Evolutionary conservation across 2,329 filamentous ascomycete genomes (phyloP), one percentile per base, ranked within the genome.

Genomic region (Allantophomopsis lycopodina): DNA sequence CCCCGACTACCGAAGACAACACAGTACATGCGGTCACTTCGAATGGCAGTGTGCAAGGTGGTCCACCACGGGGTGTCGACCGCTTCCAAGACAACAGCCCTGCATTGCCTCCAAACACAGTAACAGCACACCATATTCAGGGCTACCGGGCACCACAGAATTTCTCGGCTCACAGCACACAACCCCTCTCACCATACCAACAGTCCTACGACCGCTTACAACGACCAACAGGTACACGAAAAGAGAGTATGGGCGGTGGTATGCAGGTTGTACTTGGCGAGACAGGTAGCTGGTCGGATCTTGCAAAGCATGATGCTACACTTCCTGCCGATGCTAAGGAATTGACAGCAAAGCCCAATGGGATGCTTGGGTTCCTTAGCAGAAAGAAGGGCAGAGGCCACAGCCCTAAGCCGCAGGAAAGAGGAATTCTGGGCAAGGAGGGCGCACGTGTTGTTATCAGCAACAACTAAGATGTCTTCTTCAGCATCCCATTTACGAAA

Each of bases 361-460:
- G 88, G 39, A 89, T 95, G 71, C 80, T 96, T 48, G 84, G 86
- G 1, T 93, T 98, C 58, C 67, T 96, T 44, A 84, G 75, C 47
- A 72, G 88, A 53, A 94, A 94, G 64, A 94, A 85, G 65, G 86
- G 88, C 20, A 71, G 88, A 46, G 86, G 87, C 40, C 79, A 87
- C 59, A 95, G 87, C 56, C 91, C 91, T 2, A 95, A 94, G 63
- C 88, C 88, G 18, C 89, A 86, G 58, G 88, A 96, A 62, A 75
- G 86, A 40, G 91, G 91, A 42, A 88, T 98, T 7, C 57, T 98
- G 42, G 91, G 91, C 42, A 96, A 96, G 56, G 88, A 96, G 58
- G 91, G 91, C 13, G 88, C 91, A 10, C 72, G 91, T 56, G 79
- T 86, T 47, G 73, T 89, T 41, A 81, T 89, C 54, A 79, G 75